These are phyloP conservation scores for Chrysoporthe deuterocubensis DNA, from an alignment of 2,329 filamentous ascomycete genomes.

Conservation along the genomic window DNA sequence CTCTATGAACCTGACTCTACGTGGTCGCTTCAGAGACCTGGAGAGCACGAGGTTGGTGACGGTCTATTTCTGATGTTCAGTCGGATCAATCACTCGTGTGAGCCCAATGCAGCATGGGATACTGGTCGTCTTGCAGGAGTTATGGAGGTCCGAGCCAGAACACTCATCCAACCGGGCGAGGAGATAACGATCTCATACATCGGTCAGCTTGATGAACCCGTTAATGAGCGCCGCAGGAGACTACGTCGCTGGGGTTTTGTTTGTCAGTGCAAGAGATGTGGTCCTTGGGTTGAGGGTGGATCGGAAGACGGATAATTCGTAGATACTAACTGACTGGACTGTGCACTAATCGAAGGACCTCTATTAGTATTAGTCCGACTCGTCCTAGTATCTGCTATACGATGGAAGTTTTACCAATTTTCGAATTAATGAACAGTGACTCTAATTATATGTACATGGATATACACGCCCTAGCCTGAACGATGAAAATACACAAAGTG, in stretches of 20 bases:
- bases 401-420: too few species aligned
- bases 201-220: background rate
- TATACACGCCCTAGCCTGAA: too few species aligned
- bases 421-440: too few species aligned
- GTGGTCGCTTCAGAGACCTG: constrained; percentile 9
- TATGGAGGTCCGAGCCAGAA: constrained; percentile 11
- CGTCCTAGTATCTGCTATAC: too few species aligned
- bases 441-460: too few species aligned
- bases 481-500: too few species aligned
- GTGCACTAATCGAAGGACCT: background rate
- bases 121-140: background rate
- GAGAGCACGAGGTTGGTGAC: constrained; percentile 6
- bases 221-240: background rate
- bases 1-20: constrained; percentile 7
- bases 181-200: constrained; percentile 17
- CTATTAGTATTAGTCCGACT: too few species aligned
- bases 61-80: constrained; percentile 16
- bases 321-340: background rate
- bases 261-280: constrained; percentile 9
- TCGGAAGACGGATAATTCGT: background rate
- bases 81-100: constrained; percentile 18
- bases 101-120: constrained; percentile 16
- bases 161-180: constrained; percentile 4
- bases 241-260: constrained; percentile 12
- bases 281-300: background rate